These are phyloP conservation scores for Tulasnella sp. DNA, from an alignment of 768 basidiomycete genomes.

Conservation along the genomic window DNA sequence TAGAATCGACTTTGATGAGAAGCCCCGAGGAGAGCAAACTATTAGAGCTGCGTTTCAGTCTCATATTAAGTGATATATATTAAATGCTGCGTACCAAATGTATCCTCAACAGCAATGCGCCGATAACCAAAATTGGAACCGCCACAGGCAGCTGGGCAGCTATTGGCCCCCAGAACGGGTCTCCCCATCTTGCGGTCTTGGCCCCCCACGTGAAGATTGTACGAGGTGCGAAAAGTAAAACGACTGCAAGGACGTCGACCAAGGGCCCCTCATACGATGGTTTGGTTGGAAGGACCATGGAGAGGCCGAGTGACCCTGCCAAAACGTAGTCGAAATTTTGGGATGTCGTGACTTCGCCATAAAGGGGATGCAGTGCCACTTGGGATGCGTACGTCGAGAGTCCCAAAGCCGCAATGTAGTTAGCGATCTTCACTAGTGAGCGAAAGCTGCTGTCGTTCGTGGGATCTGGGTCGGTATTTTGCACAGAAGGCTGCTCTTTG, in stretches of 20 bases:
- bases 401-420: constrained; percentile 37
- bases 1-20: not conserved
- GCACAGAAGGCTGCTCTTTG: not conserved
- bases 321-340: constrained; percentile 41
- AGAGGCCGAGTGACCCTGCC: constrained; percentile 32
- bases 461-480: not conserved
- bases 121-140: constrained; percentile 47
- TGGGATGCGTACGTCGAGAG: constrained; percentile 56
- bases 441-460: not conserved
- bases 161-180: constrained; percentile 51
- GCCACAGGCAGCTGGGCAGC: constrained; percentile 51
- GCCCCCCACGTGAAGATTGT: constrained; percentile 61
- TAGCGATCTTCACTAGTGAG: constrained; percentile 23
- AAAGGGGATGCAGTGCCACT: constrained; percentile 58
- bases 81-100: constrained; percentile 37
- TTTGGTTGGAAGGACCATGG: constrained; percentile 32
- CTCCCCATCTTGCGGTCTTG: constrained; percentile 46
- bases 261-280: constrained; percentile 32
- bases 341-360: constrained; percentile 51
- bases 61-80: not conserved
- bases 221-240: constrained; percentile 46
- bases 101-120: constrained; percentile 37
- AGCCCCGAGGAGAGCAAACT: not conserved
- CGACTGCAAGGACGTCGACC: constrained; percentile 36
- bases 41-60: constrained; percentile 5